Percentiles rank a stretch among this genome's conserved stretches.
These are phyloP conservation scores for Populus alba DNA, from an alignment of 345 rosid species.

Conservation along the genomic window DNA sequence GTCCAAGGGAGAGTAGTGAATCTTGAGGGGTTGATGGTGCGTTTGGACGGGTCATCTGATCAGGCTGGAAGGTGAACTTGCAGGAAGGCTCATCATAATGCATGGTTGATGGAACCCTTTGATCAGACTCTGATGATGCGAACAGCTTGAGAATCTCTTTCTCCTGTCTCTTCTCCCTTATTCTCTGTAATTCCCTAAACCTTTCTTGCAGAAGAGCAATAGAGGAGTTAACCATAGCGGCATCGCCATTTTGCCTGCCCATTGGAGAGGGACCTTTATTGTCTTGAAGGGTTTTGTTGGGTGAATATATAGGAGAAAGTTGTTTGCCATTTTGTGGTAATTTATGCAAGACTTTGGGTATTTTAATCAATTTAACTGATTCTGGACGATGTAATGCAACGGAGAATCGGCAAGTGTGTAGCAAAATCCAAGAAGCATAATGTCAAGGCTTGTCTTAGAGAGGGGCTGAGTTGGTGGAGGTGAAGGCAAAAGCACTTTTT, in stretches of 20 bases:
- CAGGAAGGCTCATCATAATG: constrained; percentile 3
- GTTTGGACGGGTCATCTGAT: constrained; percentile 15
- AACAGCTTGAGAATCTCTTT: constrained; percentile 47
- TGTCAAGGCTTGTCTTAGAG: constrained; percentile 20
- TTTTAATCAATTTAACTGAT: constrained; percentile 6
- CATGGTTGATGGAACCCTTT: background rate
- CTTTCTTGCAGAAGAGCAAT: constrained; percentile 71
- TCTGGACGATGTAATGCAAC: constrained; percentile 25
- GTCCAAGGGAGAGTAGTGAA: constrained; percentile 48
- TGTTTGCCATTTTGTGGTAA: background rate
- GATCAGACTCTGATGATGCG: constrained; percentile 25
- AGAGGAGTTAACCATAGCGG: constrained; percentile 47
- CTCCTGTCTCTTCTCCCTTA: constrained; percentile 55
- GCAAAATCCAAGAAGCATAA: constrained; percentile 45
- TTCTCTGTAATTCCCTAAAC: constrained; percentile 57
- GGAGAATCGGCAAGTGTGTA: constrained; percentile 37
- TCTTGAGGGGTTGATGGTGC: constrained; percentile 27
- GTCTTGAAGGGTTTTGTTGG: background rate
- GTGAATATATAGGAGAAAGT: constrained; percentile 27
- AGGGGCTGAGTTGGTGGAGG: constrained; percentile 41
- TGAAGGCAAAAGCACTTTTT: constrained; percentile 41
- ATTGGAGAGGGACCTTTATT: constrained; percentile 23
- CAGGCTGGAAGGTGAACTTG: constrained; percentile 22
- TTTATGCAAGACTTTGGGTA: background rate
- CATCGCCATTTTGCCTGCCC: constrained; percentile 50